Conservation (phyloP, 805 yeast species). For the Yarrowia sp. region DNA sequence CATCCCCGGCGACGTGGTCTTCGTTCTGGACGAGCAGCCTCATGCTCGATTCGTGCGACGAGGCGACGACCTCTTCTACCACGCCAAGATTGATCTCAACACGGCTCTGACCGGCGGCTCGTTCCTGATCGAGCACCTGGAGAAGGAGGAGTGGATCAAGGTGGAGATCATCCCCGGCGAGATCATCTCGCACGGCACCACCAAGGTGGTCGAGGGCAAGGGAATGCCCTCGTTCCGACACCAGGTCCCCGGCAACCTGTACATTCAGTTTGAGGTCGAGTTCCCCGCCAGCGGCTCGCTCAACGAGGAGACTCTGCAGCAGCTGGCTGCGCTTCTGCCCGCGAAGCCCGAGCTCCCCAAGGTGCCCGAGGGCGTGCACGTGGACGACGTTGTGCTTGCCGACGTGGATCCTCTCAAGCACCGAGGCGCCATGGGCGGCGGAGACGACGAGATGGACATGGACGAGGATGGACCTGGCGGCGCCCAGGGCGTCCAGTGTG, state of each 20-base stretch:
- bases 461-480: slow-evolving; percentile 55
- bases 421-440: slow-evolving; percentile 36
- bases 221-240: slow-evolving; percentile 96
- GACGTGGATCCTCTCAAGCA: slow-evolving; percentile 69
- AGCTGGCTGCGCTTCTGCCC: slow-evolving; percentile 76
- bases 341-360: slow-evolving; percentile 54
- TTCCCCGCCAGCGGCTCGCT: slow-evolving; percentile 81
- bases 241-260: slow-evolving; percentile 85
- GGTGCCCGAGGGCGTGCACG: slow-evolving; percentile 69
- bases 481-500: slow-evolving; percentile 84
- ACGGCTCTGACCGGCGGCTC: slow-evolving; percentile 98
- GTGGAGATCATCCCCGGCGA: slow-evolving; percentile 85
- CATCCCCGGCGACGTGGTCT: slow-evolving; percentile 94
- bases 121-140: slow-evolving; percentile 80
- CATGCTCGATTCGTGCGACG: slow-evolving; percentile 80
- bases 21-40: slow-evolving; percentile 86
- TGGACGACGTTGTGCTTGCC: slow-evolving; percentile 75
- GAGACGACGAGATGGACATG: slow-evolving; percentile 60
- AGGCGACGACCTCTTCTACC: slow-evolving; percentile 81
- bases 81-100: slow-evolving; percentile 83
- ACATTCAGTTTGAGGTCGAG: slow-evolving; percentile 79
- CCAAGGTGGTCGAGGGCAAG: slow-evolving; percentile 81
- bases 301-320: slow-evolving; percentile 62
- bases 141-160: slow-evolving; percentile 81
- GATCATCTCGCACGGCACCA: slow-evolving; percentile 78